Evolutionary conservation across 768 basidiomycete genomes (phyloP).

Genomic region (Xanthoconium stramineum): DNA sequence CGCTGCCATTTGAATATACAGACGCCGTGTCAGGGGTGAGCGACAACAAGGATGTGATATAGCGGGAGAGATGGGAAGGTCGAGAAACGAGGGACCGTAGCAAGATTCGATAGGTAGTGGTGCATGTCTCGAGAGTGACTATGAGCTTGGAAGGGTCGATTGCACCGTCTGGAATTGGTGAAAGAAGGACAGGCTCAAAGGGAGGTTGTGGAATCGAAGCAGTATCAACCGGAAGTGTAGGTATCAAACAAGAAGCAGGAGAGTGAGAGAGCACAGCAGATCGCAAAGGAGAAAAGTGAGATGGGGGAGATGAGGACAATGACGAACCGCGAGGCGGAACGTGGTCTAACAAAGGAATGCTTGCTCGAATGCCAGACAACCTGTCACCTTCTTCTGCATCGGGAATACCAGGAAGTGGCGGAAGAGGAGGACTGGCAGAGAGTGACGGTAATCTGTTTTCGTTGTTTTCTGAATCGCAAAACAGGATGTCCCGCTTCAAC

Average conservation of each 20-base stretch:
- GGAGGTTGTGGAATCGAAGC: slow-evolving; percentile 46
- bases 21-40: slow-evolving; percentile 50
- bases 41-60: slow-evolving; percentile 45
- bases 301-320: slow-evolving; percentile 25
- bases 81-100: slow-evolving; percentile 65
- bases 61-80: slow-evolving; percentile 62
- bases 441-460: slow-evolving; percentile 27
- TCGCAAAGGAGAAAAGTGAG: slow-evolving; percentile 39
- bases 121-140: slow-evolving; percentile 73
- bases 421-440: slow-evolving; percentile 47
- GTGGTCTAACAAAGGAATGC: slow-evolving; percentile 23
- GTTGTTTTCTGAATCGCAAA: slow-evolving; percentile 14
- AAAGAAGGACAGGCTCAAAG: slow-evolving; percentile 67
- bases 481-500: slow-evolving; percentile 2
- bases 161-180: slow-evolving; percentile 45
- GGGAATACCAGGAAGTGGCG: slow-evolving; percentile 43
- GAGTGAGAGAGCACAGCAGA: slow-evolving; percentile 16
- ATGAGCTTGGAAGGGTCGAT: slow-evolving; percentile 61
- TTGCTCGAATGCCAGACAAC: slow-evolving; percentile 18
- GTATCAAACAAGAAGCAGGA: slow-evolving; percentile 43
- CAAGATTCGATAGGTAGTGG: slow-evolving; percentile 61
- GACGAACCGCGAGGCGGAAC: slow-evolving; percentile 32
- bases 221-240: slow-evolving; percentile 46
- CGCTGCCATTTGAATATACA: slow-evolving; percentile 51
- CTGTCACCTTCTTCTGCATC: neutral